Conservation (phyloP, 768 basidiomycete genomes). For the Xerocomellus intermedius region DNA sequence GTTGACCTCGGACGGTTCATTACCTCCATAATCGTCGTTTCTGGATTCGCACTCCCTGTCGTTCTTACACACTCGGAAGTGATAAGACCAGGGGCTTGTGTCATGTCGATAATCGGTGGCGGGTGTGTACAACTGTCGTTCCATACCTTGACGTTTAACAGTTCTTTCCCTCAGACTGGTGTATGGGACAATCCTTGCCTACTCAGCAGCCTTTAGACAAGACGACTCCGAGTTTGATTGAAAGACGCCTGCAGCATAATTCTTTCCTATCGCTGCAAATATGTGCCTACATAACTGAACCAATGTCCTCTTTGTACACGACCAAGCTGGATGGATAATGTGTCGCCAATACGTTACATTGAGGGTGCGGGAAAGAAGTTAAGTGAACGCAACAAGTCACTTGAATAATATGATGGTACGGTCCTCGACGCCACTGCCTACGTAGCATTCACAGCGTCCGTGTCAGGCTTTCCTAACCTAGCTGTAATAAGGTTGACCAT, state of each 20-base stretch:
- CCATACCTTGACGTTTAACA: not conserved
- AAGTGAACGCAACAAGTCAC: not conserved
- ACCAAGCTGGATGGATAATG: not conserved
- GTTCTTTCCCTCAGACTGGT: constrained; percentile 52
- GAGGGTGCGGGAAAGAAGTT: not conserved
- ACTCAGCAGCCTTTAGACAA: constrained; percentile 79
- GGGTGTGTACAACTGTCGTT: constrained; percentile 43
- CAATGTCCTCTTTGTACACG: constrained; percentile 6
- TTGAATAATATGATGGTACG: not conserved
- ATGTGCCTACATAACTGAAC: constrained; percentile 16
- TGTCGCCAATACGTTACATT: not conserved
- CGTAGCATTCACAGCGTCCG: not conserved
- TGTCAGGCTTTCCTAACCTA: constrained; percentile 23
- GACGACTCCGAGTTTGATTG: constrained; percentile 81
- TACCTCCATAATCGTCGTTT: constrained; percentile 85
- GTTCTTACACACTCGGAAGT: constrained; percentile 90
- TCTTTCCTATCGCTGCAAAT: constrained; percentile 10
- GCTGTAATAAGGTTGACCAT: constrained; percentile 33
- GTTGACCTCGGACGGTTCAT: constrained; percentile 94
- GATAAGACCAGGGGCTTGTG: constrained; percentile 79
- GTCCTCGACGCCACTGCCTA: constrained; percentile 1
- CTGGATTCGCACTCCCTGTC: constrained; percentile 90
- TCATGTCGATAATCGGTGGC: constrained; percentile 95
- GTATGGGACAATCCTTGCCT: constrained; percentile 88
- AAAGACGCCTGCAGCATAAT: not conserved